Percentiles rank a stretch among this genome's conserved stretches.
phyloP scores from a whole-genome alignment of 1,284 basidiomycete species.

The Apiotrichum laibachii region DNA sequence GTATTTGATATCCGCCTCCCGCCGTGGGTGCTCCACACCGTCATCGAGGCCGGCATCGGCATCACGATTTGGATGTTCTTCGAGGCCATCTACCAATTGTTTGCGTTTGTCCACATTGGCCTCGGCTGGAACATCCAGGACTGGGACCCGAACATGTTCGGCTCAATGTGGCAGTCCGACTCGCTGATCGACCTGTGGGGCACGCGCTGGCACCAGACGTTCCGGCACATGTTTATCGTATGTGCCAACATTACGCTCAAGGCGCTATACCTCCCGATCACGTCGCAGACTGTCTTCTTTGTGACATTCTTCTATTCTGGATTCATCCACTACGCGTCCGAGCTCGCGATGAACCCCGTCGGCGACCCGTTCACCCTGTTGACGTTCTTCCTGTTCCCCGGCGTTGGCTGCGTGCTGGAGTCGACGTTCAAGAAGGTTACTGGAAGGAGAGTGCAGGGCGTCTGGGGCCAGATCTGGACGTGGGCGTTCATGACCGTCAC shows the following conservation, averaged over 20 bases:
- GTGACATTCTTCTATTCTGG: slow-evolving; percentile 43
- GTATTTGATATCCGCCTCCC: slow-evolving; percentile 16
- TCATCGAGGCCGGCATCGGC: slow-evolving; percentile 28
- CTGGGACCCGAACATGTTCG: slow-evolving; percentile 46
- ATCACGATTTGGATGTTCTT: slow-evolving; percentile 33
- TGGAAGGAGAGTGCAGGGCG: slow-evolving; percentile 36
- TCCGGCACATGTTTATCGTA: slow-evolving; percentile 15
- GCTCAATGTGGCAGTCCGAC: slow-evolving; percentile 38
- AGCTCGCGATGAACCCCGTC: slow-evolving; percentile 36
- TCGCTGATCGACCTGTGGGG: slow-evolving; percentile 50
- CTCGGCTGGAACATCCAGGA: slow-evolving; percentile 31
- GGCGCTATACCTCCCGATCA: slow-evolving; percentile 22
- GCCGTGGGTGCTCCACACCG: slow-evolving; percentile 18
- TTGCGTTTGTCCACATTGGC: slow-evolving; percentile 28
- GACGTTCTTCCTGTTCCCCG: slow-evolving; percentile 39
- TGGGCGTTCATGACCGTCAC: slow-evolving; percentile 30
- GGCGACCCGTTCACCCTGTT: slow-evolving; percentile 18
- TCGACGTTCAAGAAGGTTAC: slow-evolving; percentile 14
- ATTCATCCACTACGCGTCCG: slow-evolving; percentile 39
- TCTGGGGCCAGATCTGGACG: slow-evolving; percentile 26
- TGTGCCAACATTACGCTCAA: neutral
- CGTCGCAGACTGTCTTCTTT: slow-evolving; percentile 26
- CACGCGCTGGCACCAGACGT: slow-evolving; percentile 48
- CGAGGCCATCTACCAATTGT: slow-evolving; percentile 37
- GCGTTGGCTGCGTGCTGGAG: slow-evolving; percentile 30